Percentiles rank a stretch among this genome's conserved stretches.
Conservation (phyloP, 495 filamentous ascomycete genomes). For the Penicillium salamii region DNA sequence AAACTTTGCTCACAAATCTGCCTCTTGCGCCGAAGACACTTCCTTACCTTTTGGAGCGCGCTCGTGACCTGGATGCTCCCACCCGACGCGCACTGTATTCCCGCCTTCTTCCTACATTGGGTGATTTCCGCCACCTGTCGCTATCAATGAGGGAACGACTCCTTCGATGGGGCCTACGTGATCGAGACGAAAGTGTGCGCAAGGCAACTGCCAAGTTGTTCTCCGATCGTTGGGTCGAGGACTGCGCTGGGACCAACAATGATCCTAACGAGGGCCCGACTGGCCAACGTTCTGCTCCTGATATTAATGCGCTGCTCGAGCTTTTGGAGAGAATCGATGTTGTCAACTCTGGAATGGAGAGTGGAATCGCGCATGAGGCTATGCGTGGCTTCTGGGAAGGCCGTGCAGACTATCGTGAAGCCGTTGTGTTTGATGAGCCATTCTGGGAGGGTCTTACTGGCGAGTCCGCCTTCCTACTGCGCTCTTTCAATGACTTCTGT, state of each 20-base stretch:
- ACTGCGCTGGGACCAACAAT: slow-evolving; percentile 68
- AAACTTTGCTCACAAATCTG: slow-evolving; percentile 83
- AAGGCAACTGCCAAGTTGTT: slow-evolving; percentile 89
- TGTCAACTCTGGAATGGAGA: slow-evolving; percentile 83
- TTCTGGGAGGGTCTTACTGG: slow-evolving; percentile 87
- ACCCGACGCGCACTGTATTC: slow-evolving; percentile 87
- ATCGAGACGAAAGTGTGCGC: slow-evolving; percentile 91
- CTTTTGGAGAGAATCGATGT: slow-evolving; percentile 92
- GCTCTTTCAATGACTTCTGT: slow-evolving; percentile 94
- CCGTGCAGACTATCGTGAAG: slow-evolving; percentile 83
- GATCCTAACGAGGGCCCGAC: slow-evolving; percentile 42
- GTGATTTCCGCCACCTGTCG: slow-evolving; percentile 93
- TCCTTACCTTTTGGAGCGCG: slow-evolving; percentile 88
- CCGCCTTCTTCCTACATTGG: slow-evolving; percentile 79
- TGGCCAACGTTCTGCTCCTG: slow-evolving; percentile 57
- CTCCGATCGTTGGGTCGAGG: slow-evolving; percentile 92
- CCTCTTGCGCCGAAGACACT: slow-evolving; percentile 76
- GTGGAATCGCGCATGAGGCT: slow-evolving; percentile 84
- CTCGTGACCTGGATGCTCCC: slow-evolving; percentile 79
- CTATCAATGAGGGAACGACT: slow-evolving; percentile 96
- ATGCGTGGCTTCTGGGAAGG: slow-evolving; percentile 97
- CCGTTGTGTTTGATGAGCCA: slow-evolving; percentile 72
- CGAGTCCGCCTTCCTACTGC: slow-evolving; percentile 81
- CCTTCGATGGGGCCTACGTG: slow-evolving; percentile 89
- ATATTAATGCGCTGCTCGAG: slow-evolving; percentile 75